phyloP scores from a whole-genome alignment of 2,329 filamentous ascomycete species.

The Arthroderma sp. region DNA sequence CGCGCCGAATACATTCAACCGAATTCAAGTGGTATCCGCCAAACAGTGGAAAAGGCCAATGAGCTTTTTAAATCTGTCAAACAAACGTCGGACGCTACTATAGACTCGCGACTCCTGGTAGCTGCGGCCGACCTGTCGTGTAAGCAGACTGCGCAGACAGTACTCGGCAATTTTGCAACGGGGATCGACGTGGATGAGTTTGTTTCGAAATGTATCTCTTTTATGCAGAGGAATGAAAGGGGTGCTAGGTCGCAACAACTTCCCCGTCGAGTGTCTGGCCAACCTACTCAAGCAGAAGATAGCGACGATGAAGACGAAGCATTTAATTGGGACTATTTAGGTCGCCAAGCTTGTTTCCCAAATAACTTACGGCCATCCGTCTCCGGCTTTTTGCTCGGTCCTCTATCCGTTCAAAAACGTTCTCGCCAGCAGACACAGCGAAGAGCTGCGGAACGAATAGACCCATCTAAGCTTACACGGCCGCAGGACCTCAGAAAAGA shows the following conservation, averaged over 20 bases:
- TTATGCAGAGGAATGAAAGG: slow-evolving; percentile 59
- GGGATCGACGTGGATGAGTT: slow-evolving; percentile 86
- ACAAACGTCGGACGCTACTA: slow-evolving; percentile 79
- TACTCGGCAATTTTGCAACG: slow-evolving; percentile 56
- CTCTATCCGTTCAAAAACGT: slow-evolving; percentile 79
- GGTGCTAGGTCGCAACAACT: slow-evolving; percentile 32
- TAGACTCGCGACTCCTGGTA: slow-evolving; percentile 79
- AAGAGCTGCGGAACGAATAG: slow-evolving; percentile 55
- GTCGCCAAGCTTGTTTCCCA: slow-evolving; percentile 61
- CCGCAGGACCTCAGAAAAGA: slow-evolving; percentile 65
- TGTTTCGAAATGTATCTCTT: slow-evolving; percentile 75
- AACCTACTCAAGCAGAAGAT: slow-evolving; percentile 41
- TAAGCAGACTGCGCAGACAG: slow-evolving; percentile 62
- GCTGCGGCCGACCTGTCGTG: slow-evolving; percentile 66
- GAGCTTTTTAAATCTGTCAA: slow-evolving; percentile 54
- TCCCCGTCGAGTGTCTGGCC: slow-evolving; percentile 17
- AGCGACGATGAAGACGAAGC: slow-evolving; percentile 60
- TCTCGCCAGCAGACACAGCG: slow-evolving; percentile 57
- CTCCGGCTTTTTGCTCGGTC: slow-evolving; percentile 74
- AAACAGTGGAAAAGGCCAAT: slow-evolving; percentile 55
- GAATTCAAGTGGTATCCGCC: slow-evolving; percentile 50
- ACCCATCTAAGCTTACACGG: slow-evolving; percentile 52
- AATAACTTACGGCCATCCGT: slow-evolving; percentile 61
- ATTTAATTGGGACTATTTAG: slow-evolving; percentile 76
- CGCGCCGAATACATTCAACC: slow-evolving; percentile 56